These are phyloP conservation scores for Pisolithus sp. DNA, from an alignment of 768 basidiomycete species.

Conservation along the genomic window DNA sequence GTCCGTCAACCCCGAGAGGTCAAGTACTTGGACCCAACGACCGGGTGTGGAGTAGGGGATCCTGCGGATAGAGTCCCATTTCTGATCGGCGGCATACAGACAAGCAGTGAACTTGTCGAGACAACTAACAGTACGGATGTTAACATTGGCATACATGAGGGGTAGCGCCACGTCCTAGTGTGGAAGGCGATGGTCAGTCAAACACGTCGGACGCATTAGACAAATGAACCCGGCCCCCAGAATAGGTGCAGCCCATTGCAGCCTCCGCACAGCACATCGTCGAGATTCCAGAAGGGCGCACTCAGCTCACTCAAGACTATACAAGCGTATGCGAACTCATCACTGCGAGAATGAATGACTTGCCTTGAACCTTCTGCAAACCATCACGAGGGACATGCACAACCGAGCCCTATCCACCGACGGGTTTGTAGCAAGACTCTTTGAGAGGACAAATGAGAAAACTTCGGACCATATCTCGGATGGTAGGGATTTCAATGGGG, in stretches of 20 bases:
- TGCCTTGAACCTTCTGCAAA: slow-evolving; percentile 38
- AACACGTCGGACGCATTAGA: background rate
- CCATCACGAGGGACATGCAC: slow-evolving; percentile 28
- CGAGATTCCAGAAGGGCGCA: background rate
- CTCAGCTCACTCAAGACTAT: slow-evolving; percentile 1
- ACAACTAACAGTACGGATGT: slow-evolving; percentile 34
- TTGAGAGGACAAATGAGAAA: slow-evolving; percentile 33
- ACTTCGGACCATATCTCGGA: slow-evolving; percentile 67
- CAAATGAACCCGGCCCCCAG: background rate
- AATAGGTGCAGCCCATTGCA: too few species aligned
- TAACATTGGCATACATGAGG: slow-evolving; percentile 53
- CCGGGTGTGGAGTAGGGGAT: slow-evolving; percentile 86
- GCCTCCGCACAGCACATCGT: background rate
- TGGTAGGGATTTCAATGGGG: slow-evolving; percentile 51
- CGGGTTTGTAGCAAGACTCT: slow-evolving; percentile 5
- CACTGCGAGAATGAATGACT: slow-evolving; percentile 9
- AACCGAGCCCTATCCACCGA: slow-evolving; percentile 3
- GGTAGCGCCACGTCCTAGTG: slow-evolving; percentile 61
- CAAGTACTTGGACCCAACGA: slow-evolving; percentile 74
- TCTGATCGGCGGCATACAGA: slow-evolving; percentile 58
- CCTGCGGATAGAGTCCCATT: slow-evolving; percentile 85
- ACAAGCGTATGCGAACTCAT: background rate
- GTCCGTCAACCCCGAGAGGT: slow-evolving; percentile 53
- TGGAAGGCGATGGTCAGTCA: slow-evolving; percentile 10
- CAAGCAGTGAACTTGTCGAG: slow-evolving; percentile 55